Percentiles rank a stretch among this genome's conserved stretches.
Evolutionary conservation across 441 rosid species (phyloP).

Genomic region (Croton setiger): DNA sequence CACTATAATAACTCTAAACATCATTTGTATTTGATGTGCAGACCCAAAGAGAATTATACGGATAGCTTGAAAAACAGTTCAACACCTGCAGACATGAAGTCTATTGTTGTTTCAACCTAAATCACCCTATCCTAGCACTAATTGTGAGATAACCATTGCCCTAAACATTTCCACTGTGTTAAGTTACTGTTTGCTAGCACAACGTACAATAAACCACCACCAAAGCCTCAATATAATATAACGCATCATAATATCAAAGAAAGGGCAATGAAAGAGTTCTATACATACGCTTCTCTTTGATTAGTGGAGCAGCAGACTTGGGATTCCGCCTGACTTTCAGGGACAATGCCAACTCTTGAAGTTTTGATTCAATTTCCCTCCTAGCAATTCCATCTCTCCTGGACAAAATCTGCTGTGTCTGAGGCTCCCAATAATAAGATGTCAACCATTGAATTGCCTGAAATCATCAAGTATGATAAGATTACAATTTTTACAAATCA

Average conservation of each 20-base stretch:
- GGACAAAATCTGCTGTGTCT: constrained; percentile 51
- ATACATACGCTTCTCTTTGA: constrained; percentile 47
- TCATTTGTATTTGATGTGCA: background rate
- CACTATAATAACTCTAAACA: background rate
- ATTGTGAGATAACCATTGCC: too few relatives aligned
- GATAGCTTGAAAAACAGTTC: constrained; percentile 4
- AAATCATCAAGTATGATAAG: constrained; percentile 20
- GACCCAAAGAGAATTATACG: background rate
- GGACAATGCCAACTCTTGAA: constrained; percentile 51
- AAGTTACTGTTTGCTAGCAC: background rate
- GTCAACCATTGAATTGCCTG: constrained; percentile 93
- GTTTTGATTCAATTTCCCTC: constrained; percentile 61
- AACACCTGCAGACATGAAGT: background rate
- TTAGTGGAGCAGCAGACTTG: constrained; percentile 35
- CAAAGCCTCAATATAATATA: background rate
- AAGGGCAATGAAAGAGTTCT: constrained; percentile 12
- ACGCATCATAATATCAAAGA: background rate
- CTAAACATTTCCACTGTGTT: too few relatives aligned
- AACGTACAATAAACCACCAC: background rate
- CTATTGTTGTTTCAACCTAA: background rate
- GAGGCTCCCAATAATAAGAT: constrained; percentile 83
- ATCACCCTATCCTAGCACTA: background rate
- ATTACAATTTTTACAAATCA: background rate
- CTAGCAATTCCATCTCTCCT: constrained; percentile 50
- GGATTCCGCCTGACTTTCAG: constrained; percentile 41